These are phyloP conservation scores for Starmerella bombi DNA, from an alignment of 805 yeast genomes.

Conservation along the genomic window DNA sequence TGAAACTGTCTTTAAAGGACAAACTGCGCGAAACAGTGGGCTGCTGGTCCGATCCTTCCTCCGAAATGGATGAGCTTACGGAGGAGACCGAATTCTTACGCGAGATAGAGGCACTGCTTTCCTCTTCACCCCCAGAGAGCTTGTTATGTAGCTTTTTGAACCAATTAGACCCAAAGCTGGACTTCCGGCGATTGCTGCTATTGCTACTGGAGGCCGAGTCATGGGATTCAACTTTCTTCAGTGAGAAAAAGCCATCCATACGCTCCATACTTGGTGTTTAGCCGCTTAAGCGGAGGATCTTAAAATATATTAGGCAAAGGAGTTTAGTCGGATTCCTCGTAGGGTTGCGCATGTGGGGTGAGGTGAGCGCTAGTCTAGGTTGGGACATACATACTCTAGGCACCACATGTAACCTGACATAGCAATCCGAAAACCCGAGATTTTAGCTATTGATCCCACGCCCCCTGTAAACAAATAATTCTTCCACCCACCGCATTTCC, in stretches of 20 bases:
- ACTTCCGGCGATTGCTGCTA: constrained; percentile 1
- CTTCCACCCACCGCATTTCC: too few relatives aligned
- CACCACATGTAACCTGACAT: too few relatives aligned
- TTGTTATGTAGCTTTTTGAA: constrained; percentile 6
- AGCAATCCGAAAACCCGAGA: too few relatives aligned
- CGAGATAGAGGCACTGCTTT: not conserved
- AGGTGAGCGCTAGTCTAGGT: too few relatives aligned
- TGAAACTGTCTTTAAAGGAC: constrained; percentile 1
- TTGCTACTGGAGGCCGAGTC: constrained; percentile 53
- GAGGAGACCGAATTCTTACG: constrained; percentile 6
- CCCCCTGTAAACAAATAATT: too few relatives aligned
- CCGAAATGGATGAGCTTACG: not conserved
- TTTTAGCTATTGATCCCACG: too few relatives aligned
- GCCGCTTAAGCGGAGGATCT: too few relatives aligned
- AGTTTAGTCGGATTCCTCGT: too few relatives aligned
- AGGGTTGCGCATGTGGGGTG: too few relatives aligned
- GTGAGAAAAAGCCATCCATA: not conserved
- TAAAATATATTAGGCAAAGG: too few relatives aligned
- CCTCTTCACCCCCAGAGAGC: not conserved
- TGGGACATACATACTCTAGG: too few relatives aligned
- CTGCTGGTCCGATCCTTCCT: not conserved
- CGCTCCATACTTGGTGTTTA: too few relatives aligned
- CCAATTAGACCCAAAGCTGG: constrained; percentile 6
- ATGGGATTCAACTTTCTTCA: constrained; percentile 22
- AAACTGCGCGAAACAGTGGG: not conserved